Evolutionary conservation across 2,329 filamentous ascomycete species (phyloP).

Genomic region (Penicillium sp.): DNA sequence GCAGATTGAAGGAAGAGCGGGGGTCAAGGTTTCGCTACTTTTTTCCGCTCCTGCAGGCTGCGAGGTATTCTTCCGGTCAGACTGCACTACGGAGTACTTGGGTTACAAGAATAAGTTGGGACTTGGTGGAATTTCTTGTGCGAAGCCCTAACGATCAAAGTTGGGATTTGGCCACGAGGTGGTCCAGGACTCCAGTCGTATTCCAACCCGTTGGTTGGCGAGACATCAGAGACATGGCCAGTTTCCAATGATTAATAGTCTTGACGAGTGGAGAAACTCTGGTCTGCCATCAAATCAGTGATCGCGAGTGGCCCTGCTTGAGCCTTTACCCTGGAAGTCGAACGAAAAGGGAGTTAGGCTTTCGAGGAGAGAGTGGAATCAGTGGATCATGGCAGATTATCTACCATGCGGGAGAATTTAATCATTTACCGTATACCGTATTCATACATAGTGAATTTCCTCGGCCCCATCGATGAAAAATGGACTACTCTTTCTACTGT

Average conservation of each 20-base stretch:
- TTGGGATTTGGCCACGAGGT: background rate
- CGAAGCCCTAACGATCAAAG: background rate
- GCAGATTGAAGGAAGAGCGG: background rate
- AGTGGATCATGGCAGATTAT: conserved; percentile 1
- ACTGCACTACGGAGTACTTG: background rate
- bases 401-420: background rate
- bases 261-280: background rate
- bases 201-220: background rate
- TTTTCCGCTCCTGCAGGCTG: background rate
- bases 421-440: background rate
- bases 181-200: background rate
- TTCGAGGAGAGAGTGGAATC: background rate
- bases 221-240: background rate
- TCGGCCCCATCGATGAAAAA: background rate
- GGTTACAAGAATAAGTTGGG: too few relatives aligned
- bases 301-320: background rate
- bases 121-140: background rate
- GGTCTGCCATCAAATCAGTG: background rate
- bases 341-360: background rate
- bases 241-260: background rate
- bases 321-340: background rate
- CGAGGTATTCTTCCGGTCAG: background rate
- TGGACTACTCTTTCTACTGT: too few relatives aligned
- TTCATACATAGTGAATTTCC: background rate
- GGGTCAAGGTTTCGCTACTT: background rate